phyloP scores from a whole-genome alignment of 129 eudicot genomes.

The Escallonia rubra region DNA sequence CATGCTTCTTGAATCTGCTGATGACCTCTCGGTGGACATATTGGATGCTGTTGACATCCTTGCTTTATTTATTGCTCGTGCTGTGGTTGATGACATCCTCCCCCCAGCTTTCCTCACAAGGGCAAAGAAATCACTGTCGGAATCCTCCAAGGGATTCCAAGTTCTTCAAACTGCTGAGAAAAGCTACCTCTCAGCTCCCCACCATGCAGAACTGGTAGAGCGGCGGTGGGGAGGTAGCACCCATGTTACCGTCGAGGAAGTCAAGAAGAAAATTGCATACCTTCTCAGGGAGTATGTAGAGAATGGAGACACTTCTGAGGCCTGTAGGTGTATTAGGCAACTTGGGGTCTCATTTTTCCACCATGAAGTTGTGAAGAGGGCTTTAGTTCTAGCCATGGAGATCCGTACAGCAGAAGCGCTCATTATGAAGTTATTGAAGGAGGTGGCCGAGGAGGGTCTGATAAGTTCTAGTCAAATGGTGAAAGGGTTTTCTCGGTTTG shows the following conservation, averaged over 20 bases:
- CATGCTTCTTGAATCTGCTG: conserved; percentile 91
- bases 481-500: conserved; percentile 66
- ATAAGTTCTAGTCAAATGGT: conserved; percentile 82
- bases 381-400: conserved; percentile 79
- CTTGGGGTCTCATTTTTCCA: conserved; percentile 76
- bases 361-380: conserved; percentile 84
- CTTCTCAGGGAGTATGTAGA: conserved; percentile 70
- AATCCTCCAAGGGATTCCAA: conserved; percentile 61
- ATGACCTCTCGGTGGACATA: conserved; percentile 80
- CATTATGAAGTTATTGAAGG: conserved; percentile 57
- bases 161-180: conserved; percentile 76
- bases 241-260: conserved; percentile 81
- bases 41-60: conserved; percentile 75
- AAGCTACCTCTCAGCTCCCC: conserved; percentile 92
- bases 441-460: conserved; percentile 73
- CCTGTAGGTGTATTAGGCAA: conserved; percentile 76
- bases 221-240: conserved; percentile 92
- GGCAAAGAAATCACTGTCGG: conserved; percentile 58
- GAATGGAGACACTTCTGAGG: conserved; percentile 78
- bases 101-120: conserved; percentile 74
- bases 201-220: conserved; percentile 89
- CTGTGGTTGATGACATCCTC: conserved; percentile 87
- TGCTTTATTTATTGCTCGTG: conserved; percentile 75
- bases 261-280: conserved; percentile 67
- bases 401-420: conserved; percentile 55